Base-by-base conservation (phyloP, 805 yeast species). In the Ogataea degrootiae region DNA sequence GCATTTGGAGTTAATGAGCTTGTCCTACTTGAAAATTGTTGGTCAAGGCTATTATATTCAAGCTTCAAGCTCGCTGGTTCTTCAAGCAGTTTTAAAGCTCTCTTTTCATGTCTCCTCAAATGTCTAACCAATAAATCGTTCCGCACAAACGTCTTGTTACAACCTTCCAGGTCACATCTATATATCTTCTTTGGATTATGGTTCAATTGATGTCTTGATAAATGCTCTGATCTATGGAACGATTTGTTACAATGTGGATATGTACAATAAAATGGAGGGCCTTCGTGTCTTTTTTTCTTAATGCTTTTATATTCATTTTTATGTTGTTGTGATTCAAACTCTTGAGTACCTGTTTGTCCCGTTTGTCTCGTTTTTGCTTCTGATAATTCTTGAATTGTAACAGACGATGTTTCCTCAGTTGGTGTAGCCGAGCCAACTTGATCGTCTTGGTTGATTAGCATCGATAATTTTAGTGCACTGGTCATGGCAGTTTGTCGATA, bases 61-160 rank as follows among this genome's bases (percentile, higher is more conserved):
- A 26, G 31, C 6, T 9, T 26, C 11, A 26, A 11, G 37, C 31
- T 16, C 29, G 44, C 9, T 34, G 36, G 21, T 44, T 38, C 42
- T 35, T 51, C 31, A 31, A 19, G 38, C 38, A 26, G 35, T 34
- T 26, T 39, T 11, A 19, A 41, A 15, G 46, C 38, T 42, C 54
- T 62, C 15, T 40, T 44, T 22, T 69, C 71, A 58, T 78, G 70
- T 52, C 82, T 46, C 67, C 68, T 60, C 54, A 64, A 49, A 58
- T 80, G 73, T 62, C 85, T 55, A 6, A 62, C 66, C 26, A 73
- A 68, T 40, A 83, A 63, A 58, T 83, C 89, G 47, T 71, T 74
- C 37, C 89, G 64, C 0, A 83, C 88, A 68, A 83, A 83, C 0
- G 83, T 77, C 60, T 79, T 80, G 1, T 72, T 68, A 59, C 89